Base-by-base conservation (phyloP, 352 stramenopile species). In the Aphanomyces astaci region DNA sequence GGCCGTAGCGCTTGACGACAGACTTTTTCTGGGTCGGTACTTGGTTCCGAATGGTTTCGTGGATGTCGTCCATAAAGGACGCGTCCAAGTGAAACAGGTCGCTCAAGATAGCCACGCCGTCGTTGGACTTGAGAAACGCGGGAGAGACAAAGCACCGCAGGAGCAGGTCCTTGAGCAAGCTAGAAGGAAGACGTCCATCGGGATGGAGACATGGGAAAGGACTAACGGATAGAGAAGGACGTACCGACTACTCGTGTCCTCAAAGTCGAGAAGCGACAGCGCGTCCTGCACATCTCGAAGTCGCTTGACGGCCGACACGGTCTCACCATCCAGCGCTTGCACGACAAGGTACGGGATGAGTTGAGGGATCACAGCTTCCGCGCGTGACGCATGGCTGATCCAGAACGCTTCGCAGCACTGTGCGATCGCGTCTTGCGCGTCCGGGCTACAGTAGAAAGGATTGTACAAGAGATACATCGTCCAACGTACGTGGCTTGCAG, bases 71-170 rank as follows among this genome's bases (percentile, higher is more conserved):
- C 28, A 93, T 80, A 69, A 96, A 94, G 10, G 82, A 79, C 64
- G 89, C 72, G 70, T 96, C 85, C 7, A 96, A 75, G 7, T 86
- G 84, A 67, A 96, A 96, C 22, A 96, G 64, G 43, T 90, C 95
- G 46, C 84, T 87, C 48, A 96, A 71, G 56, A 96, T 92, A 4
- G 83, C 67, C 15, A 90, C 77, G 3, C 87, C 89, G 64, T 96
- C 87, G 0, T 86, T 81, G 0, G 85, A 93, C 5, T 80, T 77
- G 59, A 96, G 94, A 46, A 95, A 87, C 28, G 85, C 79, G 2
- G 89, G 85, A 71, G 92, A 83, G 30, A 96, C 89, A 54, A 88
- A 96, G 64, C 84, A 95, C 27, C 88, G 86, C 66, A 96, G 72
- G 5, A 96, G 71, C 51, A 96, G 89, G 30, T 92, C 85, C 5